Base-by-base conservation (phyloP, 1,284 basidiomycete genomes). In the Pseudozyma thailandica region DNA sequence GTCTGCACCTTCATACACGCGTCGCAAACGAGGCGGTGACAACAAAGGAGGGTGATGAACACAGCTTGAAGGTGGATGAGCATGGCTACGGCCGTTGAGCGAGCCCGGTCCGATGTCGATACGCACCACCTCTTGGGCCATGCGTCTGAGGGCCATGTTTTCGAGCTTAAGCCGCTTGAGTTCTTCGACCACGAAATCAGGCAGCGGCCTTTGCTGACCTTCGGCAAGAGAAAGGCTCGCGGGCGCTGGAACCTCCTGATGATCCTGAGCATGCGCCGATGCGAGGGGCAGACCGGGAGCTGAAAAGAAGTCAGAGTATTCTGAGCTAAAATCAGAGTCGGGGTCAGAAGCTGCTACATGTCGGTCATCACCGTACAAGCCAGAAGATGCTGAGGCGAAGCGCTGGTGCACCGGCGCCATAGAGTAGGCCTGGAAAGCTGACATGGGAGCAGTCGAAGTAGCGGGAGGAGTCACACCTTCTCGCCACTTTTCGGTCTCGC, bases 141-240 rank as follows among this genome's bases (percentile, higher is more conserved):
- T 62, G 27, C 57, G 55, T 31, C 50, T 49, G 15, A 70, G 66
- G 15, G 66, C 66, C 56, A 70, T 63, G 38, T 70, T 70, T 33
- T 70, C 66, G 23, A 70, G 49, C 52, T 70, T 70, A 41, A 70
- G 66, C 2, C 51, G 55, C 23, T 63, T 63, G 35, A 70, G 49
- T 37, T 70, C 66, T 13, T 70, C 66, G 16, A 64, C 43, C 13
- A 70, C 52, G 35, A 37, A 70, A 27, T 64, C 60, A 2, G 66
- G 66, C 12, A 70, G 48, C 8, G 39, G 9, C 7, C 10, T 44
- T 5, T 44, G 56, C 44, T 44, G 52, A 3, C 44, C n/a, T 10
- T 66, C 51, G 2, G 27, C 10, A 16, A 39, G 38, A 26, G 23
- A 27, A 7, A 41, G 26, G 25, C 63, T 51, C 0, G 25, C n/a